These are phyloP conservation scores for Onygenales sp. DNA, from an alignment of 2,329 filamentous ascomycete genomes.

Conservation along the genomic window DNA sequence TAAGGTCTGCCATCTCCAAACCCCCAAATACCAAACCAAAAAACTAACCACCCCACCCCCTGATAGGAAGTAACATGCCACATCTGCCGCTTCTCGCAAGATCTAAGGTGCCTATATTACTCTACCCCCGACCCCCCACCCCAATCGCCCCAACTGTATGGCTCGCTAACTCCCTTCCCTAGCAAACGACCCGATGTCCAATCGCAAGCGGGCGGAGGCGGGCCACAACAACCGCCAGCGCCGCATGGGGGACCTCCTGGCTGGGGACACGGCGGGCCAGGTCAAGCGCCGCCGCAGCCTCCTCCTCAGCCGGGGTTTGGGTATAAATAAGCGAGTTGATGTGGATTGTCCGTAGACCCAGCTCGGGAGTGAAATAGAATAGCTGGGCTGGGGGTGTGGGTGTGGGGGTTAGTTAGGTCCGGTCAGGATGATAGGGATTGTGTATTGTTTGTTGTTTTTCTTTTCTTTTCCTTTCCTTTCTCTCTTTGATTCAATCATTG, in stretches of 20 bases:
- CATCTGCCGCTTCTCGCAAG: slow-evolving; percentile 14
- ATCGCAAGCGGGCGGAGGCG: slow-evolving; percentile 9
- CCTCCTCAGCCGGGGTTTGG: neutral
- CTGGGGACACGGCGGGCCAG: neutral
- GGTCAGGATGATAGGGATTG: neutral
- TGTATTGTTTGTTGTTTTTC: neutral
- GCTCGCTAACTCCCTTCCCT: neutral
- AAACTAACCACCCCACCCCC: neutral
- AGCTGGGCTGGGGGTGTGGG: no score
- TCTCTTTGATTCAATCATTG: neutral
- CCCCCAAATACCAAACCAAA: neutral
- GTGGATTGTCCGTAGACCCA: neutral
- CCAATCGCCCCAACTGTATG: neutral
- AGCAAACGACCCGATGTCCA: slow-evolving; percentile 13
- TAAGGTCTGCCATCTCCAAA: slow-evolving; percentile 41
- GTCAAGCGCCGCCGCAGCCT: neutral
- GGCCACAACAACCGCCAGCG: neutral
- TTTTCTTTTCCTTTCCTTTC: neutral
- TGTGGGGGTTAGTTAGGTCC: no score
- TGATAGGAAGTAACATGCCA: slow-evolving; percentile 13
- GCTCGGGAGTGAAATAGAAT: no score
- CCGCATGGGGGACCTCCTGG: neutral
- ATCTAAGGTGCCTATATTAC: slow-evolving; percentile 10
- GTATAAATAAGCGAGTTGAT: neutral
- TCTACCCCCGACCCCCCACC: neutral